Percentiles rank a stretch among this genome's conserved stretches.
These are phyloP conservation scores for Syncephalis fuscata DNA, from an alignment of 371 early-diverging fungal genomes.

Conservation along the genomic window DNA sequence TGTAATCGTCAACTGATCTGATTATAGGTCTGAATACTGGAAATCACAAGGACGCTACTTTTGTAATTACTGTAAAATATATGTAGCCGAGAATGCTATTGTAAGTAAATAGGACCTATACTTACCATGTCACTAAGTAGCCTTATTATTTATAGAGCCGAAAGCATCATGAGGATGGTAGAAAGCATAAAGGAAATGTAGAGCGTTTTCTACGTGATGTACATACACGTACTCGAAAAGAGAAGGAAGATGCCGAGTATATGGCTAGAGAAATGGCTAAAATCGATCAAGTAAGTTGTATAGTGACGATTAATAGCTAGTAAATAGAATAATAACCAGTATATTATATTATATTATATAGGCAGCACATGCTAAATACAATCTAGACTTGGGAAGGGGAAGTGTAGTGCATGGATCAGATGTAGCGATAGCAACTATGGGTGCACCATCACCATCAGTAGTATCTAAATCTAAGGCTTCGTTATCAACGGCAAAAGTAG, in stretches of 20 bases:
- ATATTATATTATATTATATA: background rate
- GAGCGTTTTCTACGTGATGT: slow-evolving; percentile 45
- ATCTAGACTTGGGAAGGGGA: no score
- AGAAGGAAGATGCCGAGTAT: slow-evolving; percentile 26
- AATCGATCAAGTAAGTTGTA: slow-evolving; percentile 25
- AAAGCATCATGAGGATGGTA: slow-evolving; percentile 42
- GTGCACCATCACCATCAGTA: no score
- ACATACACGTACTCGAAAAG: slow-evolving; percentile 33
- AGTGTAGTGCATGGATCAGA: no score
- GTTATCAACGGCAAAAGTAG: no score
- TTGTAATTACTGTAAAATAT: slow-evolving; percentile 63
- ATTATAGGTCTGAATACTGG: slow-evolving; percentile 56
- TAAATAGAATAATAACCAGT: background rate
- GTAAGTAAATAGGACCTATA: slow-evolving; percentile 22
- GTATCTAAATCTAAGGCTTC: no score
- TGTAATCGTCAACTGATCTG: no score
- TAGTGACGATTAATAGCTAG: background rate
- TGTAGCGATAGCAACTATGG: no score
- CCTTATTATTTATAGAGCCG: slow-evolving; percentile 24
- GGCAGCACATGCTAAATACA: no score
- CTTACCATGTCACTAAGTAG: background rate
- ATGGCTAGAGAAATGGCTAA: slow-evolving; percentile 32
- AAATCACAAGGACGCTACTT: slow-evolving; percentile 47
- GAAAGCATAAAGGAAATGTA: slow-evolving; percentile 48
- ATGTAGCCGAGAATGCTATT: slow-evolving; percentile 48